These are phyloP conservation scores for Podospora australis DNA, from an alignment of 495 filamentous ascomycete species.

Conservation along the genomic window DNA sequence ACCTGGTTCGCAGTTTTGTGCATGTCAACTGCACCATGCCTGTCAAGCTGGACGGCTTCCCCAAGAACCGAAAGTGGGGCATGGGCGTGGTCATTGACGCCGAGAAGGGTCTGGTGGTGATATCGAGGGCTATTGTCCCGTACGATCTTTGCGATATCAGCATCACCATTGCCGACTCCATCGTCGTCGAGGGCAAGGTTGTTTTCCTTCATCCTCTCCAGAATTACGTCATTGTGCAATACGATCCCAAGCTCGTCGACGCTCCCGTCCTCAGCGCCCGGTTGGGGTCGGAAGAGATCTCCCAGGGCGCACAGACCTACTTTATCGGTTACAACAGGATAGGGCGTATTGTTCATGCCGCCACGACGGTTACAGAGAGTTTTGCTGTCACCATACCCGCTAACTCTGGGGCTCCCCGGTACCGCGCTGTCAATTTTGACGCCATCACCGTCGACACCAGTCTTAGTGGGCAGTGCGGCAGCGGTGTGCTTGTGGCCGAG, in stretches of 20 bases:
- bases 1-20: slow-evolving; percentile 91
- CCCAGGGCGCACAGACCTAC: slow-evolving; percentile 81
- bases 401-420: slow-evolving; percentile 83
- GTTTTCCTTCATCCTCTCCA: slow-evolving; percentile 97
- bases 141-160: slow-evolving; percentile 96
- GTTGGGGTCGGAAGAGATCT: slow-evolving; percentile 73
- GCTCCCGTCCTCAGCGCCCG: slow-evolving; percentile 87
- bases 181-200: slow-evolving; percentile 89
- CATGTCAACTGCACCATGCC: slow-evolving; percentile 88
- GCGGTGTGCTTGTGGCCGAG: slow-evolving; percentile 81
- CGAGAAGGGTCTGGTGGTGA: slow-evolving; percentile 87
- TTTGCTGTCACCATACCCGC: slow-evolving; percentile 95
- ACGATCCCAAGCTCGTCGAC: slow-evolving; percentile 85
- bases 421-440: slow-evolving; percentile 92
- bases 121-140: slow-evolving; percentile 87
- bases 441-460: slow-evolving; percentile 95
- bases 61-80: slow-evolving; percentile 83
- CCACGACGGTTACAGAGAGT: slow-evolving; percentile 94
- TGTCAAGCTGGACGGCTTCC: slow-evolving; percentile 92
- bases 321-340: slow-evolving; percentile 98
- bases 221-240: slow-evolving; percentile 93
- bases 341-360: slow-evolving; percentile 82
- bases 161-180: slow-evolving; percentile 90
- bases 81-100: slow-evolving; percentile 95
- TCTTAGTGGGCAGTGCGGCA: slow-evolving; percentile 87